Base-by-base conservation (phyloP, 306 rosid genomes). In the Elaeagnus macrophylla region DNA sequence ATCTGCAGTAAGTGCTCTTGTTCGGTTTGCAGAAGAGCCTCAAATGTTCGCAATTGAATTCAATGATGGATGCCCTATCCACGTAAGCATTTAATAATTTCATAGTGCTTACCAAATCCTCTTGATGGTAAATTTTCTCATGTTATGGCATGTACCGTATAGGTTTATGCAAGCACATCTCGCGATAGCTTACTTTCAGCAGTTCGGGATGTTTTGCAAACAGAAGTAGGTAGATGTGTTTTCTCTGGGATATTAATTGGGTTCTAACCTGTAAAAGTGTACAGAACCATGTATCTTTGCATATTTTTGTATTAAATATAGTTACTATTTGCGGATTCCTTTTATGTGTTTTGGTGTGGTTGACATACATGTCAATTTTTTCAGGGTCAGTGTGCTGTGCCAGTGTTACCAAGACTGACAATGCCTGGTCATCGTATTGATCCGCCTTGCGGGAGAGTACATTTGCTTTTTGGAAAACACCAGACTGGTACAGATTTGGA, bases 11-110 rank as follows among this genome's bases (percentile, higher is more conserved):
- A 75, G 80, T 50, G 73, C 96, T 37, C 99, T 93, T 62, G 94
- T 93, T 62, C 89, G 99, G 57, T 87, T 93, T 56, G 91, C 96
- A 5, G 99, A 93, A 83, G 99, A 93, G 72, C 99, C 99, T 55
- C 99, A 87, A 69, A 93, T 93, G 99, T 93, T 93, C 80, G 99
- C 99, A 50, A 75, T 93, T 77, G 99, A 93, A 59, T 93, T 87
- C 78, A 82, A 73, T 62, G 99, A 93, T 66, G 99, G 99, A 37
- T 93, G 96, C 74, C 95, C 88, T 32, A 88, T 93, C 54, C 96
- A 93, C 68, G 99, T 93, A 69, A 87, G 96, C 20, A 49, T 51
- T 67, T 41, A 3, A 66, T 71, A 45, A 51, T 69, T 54, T 48
- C 58, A 50, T 39, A 60, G 45, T 19, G 47, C 19, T 54, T 59